Evolutionary conservation across 164 flowering plant species (phyloP).

Genomic region (Kingdonia uniflora): DNA sequence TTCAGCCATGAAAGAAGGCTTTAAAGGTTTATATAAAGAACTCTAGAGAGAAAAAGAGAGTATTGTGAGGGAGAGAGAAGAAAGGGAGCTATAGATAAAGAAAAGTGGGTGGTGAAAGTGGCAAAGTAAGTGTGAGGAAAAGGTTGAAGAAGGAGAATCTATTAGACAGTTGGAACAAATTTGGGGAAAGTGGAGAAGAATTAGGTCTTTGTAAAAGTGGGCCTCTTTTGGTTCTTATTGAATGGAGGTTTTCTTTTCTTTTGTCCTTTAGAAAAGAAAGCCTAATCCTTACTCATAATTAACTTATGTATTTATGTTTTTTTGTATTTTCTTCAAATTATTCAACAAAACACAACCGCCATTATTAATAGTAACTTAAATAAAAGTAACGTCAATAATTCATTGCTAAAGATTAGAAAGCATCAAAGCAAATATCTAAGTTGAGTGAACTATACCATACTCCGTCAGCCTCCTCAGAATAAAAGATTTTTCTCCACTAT

Average conservation of each 20-base stretch:
- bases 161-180: conserved; percentile 14
- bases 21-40: background rate
- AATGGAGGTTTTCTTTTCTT: background rate
- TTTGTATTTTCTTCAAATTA: too few species aligned
- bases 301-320: too few species aligned
- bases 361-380: too few species aligned
- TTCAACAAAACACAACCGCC: too few species aligned
- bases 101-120: background rate
- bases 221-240: conserved; percentile 3
- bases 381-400: too few species aligned
- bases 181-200: background rate
- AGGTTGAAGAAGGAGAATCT: conserved; percentile 6
- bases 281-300: too few species aligned
- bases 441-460: too few species aligned
- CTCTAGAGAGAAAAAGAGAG: background rate
- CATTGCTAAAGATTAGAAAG: too few species aligned
- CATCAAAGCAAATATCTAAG: too few species aligned
- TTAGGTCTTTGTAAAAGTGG: conserved; percentile 5
- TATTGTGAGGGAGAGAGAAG: too few species aligned
- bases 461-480: too few species aligned
- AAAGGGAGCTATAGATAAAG: background rate
- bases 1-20: conserved; percentile 12
- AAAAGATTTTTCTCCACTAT: too few species aligned
- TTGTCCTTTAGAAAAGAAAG: background rate
- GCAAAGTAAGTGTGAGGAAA: background rate